Evolutionary conservation across 495 filamentous ascomycete genomes (phyloP).

Genomic region (Aspergillus steynii): DNA sequence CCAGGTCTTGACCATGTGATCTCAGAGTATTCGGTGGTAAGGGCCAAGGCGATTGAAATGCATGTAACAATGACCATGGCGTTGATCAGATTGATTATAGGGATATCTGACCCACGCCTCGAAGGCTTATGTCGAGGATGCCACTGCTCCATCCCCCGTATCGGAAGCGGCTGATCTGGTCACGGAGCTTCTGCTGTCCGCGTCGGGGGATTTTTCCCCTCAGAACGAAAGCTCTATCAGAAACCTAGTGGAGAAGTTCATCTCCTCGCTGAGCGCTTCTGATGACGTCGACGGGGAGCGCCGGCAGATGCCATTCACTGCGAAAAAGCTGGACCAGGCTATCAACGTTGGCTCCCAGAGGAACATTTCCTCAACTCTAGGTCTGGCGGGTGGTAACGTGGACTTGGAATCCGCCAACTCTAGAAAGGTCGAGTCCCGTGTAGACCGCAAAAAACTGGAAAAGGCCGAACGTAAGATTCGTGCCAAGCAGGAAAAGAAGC

Average conservation of each 20-base stretch:
- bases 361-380: conserved; percentile 93
- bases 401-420: conserved; percentile 91
- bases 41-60: conserved; percentile 15
- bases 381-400: conserved; percentile 77
- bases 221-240: conserved; percentile 75
- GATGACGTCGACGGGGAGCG: conserved; percentile 72
- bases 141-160: conserved; percentile 67
- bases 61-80: conserved; percentile 8
- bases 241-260: conserved; percentile 87
- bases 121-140: conserved; percentile 73
- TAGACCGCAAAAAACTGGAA: conserved; percentile 98
- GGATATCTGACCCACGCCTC: conserved; percentile 94
- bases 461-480: conserved; percentile 98
- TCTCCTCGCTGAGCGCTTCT: conserved; percentile 71
- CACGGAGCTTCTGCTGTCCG: conserved; percentile 83
- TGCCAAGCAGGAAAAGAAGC: conserved; percentile 97
- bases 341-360: conserved; percentile 93
- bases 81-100: conserved; percentile 29
- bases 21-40: conserved; percentile 82
- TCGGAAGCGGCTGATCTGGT: conserved; percentile 82
- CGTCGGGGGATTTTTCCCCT: conserved; percentile 73
- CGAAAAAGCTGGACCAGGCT: conserved; percentile 87
- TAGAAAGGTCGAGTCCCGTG: conserved; percentile 93
- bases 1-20: conserved; percentile 88
- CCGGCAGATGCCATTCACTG: conserved; percentile 67